phyloP scores from a whole-genome alignment of 1,139 yeast genomes.

The Saccharomyces uvarum region DNA sequence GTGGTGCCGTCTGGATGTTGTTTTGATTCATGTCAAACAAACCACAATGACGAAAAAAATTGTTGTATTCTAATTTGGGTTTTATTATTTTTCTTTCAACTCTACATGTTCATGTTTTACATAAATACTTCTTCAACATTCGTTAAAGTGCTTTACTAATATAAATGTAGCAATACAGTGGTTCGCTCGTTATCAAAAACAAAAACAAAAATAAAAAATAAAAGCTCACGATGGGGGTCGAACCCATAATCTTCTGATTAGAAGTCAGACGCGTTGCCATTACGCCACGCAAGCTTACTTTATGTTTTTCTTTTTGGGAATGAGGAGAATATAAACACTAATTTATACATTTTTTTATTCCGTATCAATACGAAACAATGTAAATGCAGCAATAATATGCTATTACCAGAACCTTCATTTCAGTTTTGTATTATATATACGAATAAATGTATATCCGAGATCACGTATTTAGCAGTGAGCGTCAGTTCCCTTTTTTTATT shows the following conservation, averaged over 20 bases:
- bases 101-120: neutral
- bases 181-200: neutral
- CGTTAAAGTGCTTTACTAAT: neutral
- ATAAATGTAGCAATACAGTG: neutral
- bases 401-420: neutral
- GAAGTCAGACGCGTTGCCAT: conserved; percentile 58
- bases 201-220: too few species aligned
- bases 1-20: conserved; percentile 69
- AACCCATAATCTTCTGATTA: conserved; percentile 54
- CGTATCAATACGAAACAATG: neutral
- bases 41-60: neutral
- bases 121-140: neutral
- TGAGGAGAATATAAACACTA: neutral
- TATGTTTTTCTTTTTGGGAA: neutral
- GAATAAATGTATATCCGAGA: neutral
- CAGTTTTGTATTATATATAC: neutral
- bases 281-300: conserved; percentile 49
- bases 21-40: conserved; percentile 26
- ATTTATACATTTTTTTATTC: neutral
- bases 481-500: neutral
- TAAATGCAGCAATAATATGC: neutral
- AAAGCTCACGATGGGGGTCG: conserved; percentile 52
- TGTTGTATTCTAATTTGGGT: neutral
- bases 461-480: neutral
- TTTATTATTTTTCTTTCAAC: neutral